Evolutionary conservation across 345 rosid genomes (phyloP).

Genomic region (Corchorus olitorius): DNA sequence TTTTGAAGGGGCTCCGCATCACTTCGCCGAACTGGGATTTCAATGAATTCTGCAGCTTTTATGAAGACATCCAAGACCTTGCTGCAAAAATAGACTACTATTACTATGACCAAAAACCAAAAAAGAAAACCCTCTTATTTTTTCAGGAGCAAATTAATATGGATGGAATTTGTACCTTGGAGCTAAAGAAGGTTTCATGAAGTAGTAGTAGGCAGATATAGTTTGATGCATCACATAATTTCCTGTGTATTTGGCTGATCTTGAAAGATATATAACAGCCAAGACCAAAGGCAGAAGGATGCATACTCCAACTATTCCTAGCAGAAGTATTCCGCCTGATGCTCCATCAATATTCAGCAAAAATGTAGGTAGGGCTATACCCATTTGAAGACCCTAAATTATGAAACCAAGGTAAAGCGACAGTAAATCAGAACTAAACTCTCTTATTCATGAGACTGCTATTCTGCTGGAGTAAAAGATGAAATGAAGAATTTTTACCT

Average conservation of each 20-base stretch:
- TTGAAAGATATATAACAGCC: slow-evolving; percentile 94
- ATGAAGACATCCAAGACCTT: slow-evolving; percentile 97
- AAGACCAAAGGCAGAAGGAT: slow-evolving; percentile 92
- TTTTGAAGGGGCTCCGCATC: slow-evolving; percentile 96
- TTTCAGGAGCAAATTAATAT: too few species aligned
- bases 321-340: slow-evolving; percentile 93
- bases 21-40: slow-evolving; percentile 92
- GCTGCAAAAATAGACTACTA: slow-evolving; percentile 47
- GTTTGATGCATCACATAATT: slow-evolving; percentile 99
- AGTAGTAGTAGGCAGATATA: slow-evolving; percentile 77
- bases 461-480: slow-evolving; percentile 7
- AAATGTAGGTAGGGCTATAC: slow-evolving; percentile 97
- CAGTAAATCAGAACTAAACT: not conserved
- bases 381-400: slow-evolving; percentile 97
- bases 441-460: not conserved
- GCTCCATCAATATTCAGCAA: slow-evolving; percentile 92
- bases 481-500: slow-evolving; percentile 46
- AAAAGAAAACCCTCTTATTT: not conserved
- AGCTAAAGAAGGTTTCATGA: slow-evolving; percentile 97
- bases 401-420: slow-evolving; percentile 1
- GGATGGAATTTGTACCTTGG: slow-evolving; percentile 60
- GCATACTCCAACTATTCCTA: slow-evolving; percentile 97
- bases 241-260: slow-evolving; percentile 95
- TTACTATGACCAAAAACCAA: slow-evolving; percentile 17
- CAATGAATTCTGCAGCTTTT: slow-evolving; percentile 96